These are phyloP conservation scores for Bisporella sp. DNA, from an alignment of 2,329 filamentous ascomycete genomes.

Conservation along the genomic window DNA sequence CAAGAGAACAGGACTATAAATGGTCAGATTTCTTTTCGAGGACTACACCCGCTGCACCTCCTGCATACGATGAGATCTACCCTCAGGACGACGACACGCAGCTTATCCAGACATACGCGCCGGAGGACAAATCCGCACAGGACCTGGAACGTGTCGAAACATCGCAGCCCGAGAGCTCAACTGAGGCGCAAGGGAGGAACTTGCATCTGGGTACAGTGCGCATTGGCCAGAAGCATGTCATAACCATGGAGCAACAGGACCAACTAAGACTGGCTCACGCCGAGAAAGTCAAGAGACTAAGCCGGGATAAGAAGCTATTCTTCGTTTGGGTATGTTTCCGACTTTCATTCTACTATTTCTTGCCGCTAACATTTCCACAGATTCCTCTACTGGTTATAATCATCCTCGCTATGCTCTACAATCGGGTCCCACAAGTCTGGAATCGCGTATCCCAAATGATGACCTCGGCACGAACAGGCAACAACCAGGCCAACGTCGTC, in stretches of 20 bases:
- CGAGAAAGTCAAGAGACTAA: constrained; percentile 54
- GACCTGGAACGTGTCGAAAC: constrained; percentile 40
- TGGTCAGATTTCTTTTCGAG: constrained; percentile 64
- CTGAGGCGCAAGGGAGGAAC: constrained; percentile 33
- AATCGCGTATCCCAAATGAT: constrained; percentile 13
- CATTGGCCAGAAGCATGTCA: constrained; percentile 55
- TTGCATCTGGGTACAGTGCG: constrained; percentile 38
- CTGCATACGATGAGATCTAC: constrained; percentile 75
- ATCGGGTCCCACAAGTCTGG: constrained; percentile 41
- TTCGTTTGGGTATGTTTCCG: constrained; percentile 54
- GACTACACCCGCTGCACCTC: constrained; percentile 49
- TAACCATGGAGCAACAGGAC: constrained; percentile 59
- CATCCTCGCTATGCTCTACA: constrained; percentile 43
- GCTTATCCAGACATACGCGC: constrained; percentile 24
- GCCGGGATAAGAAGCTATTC: constrained; percentile 59
- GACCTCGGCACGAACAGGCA: constrained; percentile 12
- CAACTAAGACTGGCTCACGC: constrained; percentile 54
- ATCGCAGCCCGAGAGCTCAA: constrained; percentile 20
- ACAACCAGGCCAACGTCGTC: background rate
- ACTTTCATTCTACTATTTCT: background rate
- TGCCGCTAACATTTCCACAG: constrained; percentile 27
- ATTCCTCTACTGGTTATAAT: constrained; percentile 44
- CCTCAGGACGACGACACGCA: constrained; percentile 37
- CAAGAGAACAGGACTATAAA: constrained; percentile 43
- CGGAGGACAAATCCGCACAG: constrained; percentile 49